Evolutionary conservation across 441 rosid species (phyloP), one percentile per base, ranked within the genome.

Genomic region (Aleurites moluccanus): DNA sequence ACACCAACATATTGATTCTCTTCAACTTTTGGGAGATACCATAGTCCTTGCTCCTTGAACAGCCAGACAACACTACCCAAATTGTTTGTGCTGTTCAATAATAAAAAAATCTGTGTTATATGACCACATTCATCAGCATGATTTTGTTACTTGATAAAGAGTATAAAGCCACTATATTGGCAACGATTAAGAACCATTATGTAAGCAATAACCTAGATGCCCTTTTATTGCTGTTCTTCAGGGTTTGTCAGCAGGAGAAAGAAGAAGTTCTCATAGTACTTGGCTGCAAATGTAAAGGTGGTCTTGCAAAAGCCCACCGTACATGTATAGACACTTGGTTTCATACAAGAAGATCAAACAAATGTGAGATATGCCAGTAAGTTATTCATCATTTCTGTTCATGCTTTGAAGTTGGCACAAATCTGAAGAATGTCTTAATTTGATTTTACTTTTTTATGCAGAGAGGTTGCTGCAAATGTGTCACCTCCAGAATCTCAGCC

Each of bases 341-440:
- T 75, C 86, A 80, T 47, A 84, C 93, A 35, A 92, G 83, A 83
- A 96, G 97, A 72, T 88, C 97, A 64, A 94, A 92, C 83, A 89
- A 80, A 75, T 94, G 98, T n/a, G 93, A 94, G 83, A 94, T 94
- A 72, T 94, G 98, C 89, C 92, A 86, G 96, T 91, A 84, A 88
- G 81, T 83, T 68, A 56, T 59, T 83, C 50, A 30, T 28, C 15
- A 50, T 55, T 49, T 45, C 53, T 45, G 33, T 56, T 70, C 49
- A 18, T 49, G 3, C 35, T 40, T 15, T 55, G 40, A 20, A 40
- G 66, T 28, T 61, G 4, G 70, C 30, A 44, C 20, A n/a, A 15
- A 5, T 55, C 1, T 72, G 50, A 16, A 77, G 50, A 52, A 28
- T 53, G 56, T 66, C 14, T 57, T 73, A 14, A 60, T 61, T 40